These are phyloP conservation scores for Verticillium alfalfae DNA, from an alignment of 2,329 filamentous ascomycete genomes.

Conservation along the genomic window DNA sequence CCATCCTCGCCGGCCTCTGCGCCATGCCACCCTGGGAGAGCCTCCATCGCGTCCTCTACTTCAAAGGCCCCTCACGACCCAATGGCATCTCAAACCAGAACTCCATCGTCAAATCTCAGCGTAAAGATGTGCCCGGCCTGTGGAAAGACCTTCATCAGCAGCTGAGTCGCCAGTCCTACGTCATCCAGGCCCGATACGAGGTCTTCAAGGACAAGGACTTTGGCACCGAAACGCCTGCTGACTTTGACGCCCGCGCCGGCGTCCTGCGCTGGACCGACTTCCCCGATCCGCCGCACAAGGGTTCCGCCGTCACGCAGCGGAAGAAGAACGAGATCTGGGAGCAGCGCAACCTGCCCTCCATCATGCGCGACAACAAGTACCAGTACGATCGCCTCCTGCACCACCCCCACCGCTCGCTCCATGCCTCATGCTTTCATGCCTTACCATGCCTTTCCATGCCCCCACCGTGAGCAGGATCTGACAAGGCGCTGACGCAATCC, in stretches of 20 bases:
- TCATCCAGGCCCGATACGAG: slow-evolving; percentile 51
- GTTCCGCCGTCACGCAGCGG: slow-evolving; percentile 41
- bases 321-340: slow-evolving; percentile 53
- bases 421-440: background rate
- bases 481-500: background rate
- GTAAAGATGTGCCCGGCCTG: slow-evolving; percentile 26
- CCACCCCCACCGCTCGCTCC: too few species aligned
- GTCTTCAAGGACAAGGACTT: slow-evolving; percentile 43
- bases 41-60: slow-evolving; percentile 48
- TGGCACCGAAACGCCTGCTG: slow-evolving; percentile 25
- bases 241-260: slow-evolving; percentile 38
- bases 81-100: slow-evolving; percentile 37
- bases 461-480: too few species aligned
- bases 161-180: slow-evolving; percentile 50
- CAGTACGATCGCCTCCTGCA: slow-evolving; percentile 28
- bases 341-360: slow-evolving; percentile 38
- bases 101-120: slow-evolving; percentile 16
- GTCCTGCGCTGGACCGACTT: slow-evolving; percentile 55
- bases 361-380: slow-evolving; percentile 48
- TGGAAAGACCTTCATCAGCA: slow-evolving; percentile 53
- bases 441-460: too few species aligned
- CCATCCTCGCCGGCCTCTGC: slow-evolving; percentile 51
- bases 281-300: slow-evolving; percentile 47
- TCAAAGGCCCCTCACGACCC: slow-evolving; percentile 39
- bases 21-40: slow-evolving; percentile 48